Percentiles rank a stretch among this genome's conserved stretches.
Conservation (phyloP, 2,329 filamentous ascomycete genomes). For the Alternaria novae-zelandiae region DNA sequence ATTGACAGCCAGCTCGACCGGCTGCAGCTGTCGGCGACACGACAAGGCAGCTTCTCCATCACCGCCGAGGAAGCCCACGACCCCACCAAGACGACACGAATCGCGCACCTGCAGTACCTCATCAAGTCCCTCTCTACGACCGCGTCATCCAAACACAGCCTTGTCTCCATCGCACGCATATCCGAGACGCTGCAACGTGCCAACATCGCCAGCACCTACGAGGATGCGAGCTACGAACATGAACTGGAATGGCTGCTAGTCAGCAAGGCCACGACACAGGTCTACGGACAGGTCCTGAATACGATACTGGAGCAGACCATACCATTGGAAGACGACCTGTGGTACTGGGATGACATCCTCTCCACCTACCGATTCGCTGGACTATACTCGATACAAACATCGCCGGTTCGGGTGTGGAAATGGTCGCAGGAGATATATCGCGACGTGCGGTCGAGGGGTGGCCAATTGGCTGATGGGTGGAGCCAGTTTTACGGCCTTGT, state of each 20-base stretch:
- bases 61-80: constrained; percentile 44
- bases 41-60: constrained; percentile 36
- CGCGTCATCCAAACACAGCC: constrained; percentile 66
- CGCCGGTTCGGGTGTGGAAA: constrained; percentile 74
- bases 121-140: constrained; percentile 75
- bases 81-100: constrained; percentile 57
- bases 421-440: constrained; percentile 74
- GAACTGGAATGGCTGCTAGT: constrained; percentile 91
- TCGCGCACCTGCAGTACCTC: constrained; percentile 66
- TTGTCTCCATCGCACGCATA: constrained; percentile 65
- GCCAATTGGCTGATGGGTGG: constrained; percentile 54
- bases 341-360: constrained; percentile 93
- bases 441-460: constrained; percentile 59
- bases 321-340: constrained; percentile 82
- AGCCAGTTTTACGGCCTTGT: constrained; percentile 80
- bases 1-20: constrained; percentile 66
- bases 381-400: constrained; percentile 85
- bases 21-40: constrained; percentile 56
- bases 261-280: constrained; percentile 90
- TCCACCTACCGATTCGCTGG: constrained; percentile 78
- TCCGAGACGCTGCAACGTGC: constrained; percentile 68
- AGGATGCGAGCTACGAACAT: constrained; percentile 62
- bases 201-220: constrained; percentile 54
- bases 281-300: constrained; percentile 80
- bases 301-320: constrained; percentile 82